phyloP scores from a whole-genome alignment of 371 early-diverging fungal species.

The Encephalitozoon cuniculi region DNA sequence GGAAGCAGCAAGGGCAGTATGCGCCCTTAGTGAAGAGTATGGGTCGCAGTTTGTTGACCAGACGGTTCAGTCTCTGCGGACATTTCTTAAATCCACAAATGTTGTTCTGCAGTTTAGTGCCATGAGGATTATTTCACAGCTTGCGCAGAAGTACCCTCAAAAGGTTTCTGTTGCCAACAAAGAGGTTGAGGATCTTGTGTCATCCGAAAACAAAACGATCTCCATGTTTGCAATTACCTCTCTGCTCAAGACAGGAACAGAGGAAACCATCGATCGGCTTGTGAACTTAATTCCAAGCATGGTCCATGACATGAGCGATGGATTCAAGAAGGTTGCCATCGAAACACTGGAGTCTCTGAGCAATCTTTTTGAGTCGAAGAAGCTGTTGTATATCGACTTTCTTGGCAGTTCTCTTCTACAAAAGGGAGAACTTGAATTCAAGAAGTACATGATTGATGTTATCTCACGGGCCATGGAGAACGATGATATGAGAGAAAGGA shows the following conservation, averaged over 20 bases:
- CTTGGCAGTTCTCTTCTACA: conserved; percentile 36
- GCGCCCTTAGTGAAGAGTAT: conserved; percentile 31
- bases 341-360: conserved; percentile 53
- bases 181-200: conserved; percentile 55
- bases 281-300: conserved; percentile 48
- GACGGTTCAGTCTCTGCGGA: conserved; percentile 37
- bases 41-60: conserved; percentile 27
- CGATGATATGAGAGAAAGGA: conserved; percentile 5
- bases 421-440: conserved; percentile 47
- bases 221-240: conserved; percentile 53
- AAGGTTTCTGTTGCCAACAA: conserved; percentile 44
- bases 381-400: conserved; percentile 48
- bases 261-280: conserved; percentile 50
- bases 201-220: conserved; percentile 33
- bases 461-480: conserved; percentile 34
- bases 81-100: conserved; percentile 39
- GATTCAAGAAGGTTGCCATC: conserved; percentile 50
- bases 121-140: conserved; percentile 45
- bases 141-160: conserved; percentile 44
- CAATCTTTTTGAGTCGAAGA: conserved; percentile 24
- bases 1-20: conserved; percentile 38
- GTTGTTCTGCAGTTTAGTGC: conserved; percentile 41
- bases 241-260: conserved; percentile 57
- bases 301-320: conserved; percentile 45
- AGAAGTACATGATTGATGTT: conserved; percentile 48